Evolutionary conservation across 177 flowering plant species (phyloP).

Genomic region (Vitis hybrid): DNA sequence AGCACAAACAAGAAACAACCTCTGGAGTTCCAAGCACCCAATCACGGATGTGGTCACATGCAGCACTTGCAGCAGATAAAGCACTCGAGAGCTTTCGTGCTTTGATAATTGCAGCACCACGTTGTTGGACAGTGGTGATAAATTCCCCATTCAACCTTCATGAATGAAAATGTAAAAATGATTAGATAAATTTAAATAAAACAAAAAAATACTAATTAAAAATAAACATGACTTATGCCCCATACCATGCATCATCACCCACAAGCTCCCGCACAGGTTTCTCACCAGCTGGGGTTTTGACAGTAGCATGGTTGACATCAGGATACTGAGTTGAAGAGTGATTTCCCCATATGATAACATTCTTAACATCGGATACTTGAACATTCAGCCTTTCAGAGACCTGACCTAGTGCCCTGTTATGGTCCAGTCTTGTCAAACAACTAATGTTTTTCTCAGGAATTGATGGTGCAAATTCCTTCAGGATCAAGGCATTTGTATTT

Average conservation of each 20-base stretch:
- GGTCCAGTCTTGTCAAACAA: constrained; percentile 64
- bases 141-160: constrained; percentile 65
- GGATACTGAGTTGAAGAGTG: constrained; percentile 71
- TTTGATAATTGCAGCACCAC: constrained; percentile 75
- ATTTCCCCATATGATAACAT: constrained; percentile 72
- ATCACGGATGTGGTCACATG: constrained; percentile 74
- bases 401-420: constrained; percentile 75
- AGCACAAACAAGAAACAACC: constrained; percentile 26
- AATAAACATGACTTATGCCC: not conserved
- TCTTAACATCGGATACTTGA: constrained; percentile 63
- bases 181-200: not conserved
- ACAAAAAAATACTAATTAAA: not conserved
- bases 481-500: constrained; percentile 57
- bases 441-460: constrained; percentile 54
- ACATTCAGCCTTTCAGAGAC: constrained; percentile 65
- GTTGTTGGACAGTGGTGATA: constrained; percentile 63
- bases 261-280: constrained; percentile 60
- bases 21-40: constrained; percentile 74
- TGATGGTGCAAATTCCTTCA: constrained; percentile 34
- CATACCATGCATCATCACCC: constrained; percentile 56
- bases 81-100: constrained; percentile 78
- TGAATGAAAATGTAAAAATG: not conserved
- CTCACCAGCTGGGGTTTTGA: constrained; percentile 46
- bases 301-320: constrained; percentile 55
- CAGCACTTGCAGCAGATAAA: constrained; percentile 72